These are phyloP conservation scores for Volvariella surrecta DNA, from an alignment of 1,284 basidiomycete genomes.

Conservation along the genomic window DNA sequence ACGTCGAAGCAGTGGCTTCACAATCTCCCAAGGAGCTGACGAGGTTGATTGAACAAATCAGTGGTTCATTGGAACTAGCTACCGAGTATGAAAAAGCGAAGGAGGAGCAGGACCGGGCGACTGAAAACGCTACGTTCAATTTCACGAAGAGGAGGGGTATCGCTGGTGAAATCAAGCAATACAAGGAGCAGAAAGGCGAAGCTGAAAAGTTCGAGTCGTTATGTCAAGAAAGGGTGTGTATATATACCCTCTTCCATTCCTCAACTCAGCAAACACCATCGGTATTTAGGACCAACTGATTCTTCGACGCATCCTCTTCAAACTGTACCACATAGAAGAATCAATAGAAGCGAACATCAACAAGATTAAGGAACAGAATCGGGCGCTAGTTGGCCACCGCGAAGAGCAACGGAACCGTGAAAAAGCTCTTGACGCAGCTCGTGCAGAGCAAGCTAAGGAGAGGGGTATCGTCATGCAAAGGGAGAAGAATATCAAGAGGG, in stretches of 20 bases:
- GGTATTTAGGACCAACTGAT: slow-evolving; percentile 65
- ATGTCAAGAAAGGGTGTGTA: slow-evolving; percentile 57
- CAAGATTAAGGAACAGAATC: slow-evolving; percentile 67
- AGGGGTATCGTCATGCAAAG: slow-evolving; percentile 66
- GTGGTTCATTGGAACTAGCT: slow-evolving; percentile 85
- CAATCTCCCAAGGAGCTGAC: slow-evolving; percentile 91
- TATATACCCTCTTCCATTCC: neutral
- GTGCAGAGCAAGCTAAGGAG: slow-evolving; percentile 74
- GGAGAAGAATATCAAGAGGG: slow-evolving; percentile 74
- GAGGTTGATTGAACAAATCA: slow-evolving; percentile 91
- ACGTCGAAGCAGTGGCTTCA: slow-evolving; percentile 96
- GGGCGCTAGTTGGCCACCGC: slow-evolving; percentile 57
- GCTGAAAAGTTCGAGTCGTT: slow-evolving; percentile 84
- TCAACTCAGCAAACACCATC: neutral
- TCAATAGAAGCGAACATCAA: slow-evolving; percentile 66
- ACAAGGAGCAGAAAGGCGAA: slow-evolving; percentile 94
- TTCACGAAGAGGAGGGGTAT: slow-evolving; percentile 92
- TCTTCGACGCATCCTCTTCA: slow-evolving; percentile 80
- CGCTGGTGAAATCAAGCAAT: slow-evolving; percentile 92
- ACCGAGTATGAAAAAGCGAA: slow-evolving; percentile 88
- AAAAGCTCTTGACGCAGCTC: slow-evolving; percentile 62
- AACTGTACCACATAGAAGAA: slow-evolving; percentile 85
- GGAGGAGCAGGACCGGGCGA: slow-evolving; percentile 81
- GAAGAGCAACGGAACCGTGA: slow-evolving; percentile 66
- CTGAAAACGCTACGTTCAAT: slow-evolving; percentile 90